Conservation (phyloP, 1,139 yeast genomes). For the Candida glucosophila region DNA sequence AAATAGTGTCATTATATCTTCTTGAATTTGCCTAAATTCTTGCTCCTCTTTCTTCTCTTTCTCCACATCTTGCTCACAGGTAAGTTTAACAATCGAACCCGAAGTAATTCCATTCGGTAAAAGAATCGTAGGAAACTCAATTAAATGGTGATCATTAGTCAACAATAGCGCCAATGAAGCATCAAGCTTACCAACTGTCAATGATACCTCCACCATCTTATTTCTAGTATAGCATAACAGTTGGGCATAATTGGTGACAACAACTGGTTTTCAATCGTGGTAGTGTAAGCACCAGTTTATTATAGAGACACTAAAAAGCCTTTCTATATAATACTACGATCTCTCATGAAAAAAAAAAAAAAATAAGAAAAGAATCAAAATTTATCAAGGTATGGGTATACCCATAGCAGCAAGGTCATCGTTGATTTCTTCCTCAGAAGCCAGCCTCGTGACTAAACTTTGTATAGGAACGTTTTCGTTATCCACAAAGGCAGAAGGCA, state of each 20-base stretch:
- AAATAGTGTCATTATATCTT: slow-evolving; percentile 61
- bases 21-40: slow-evolving; percentile 59
- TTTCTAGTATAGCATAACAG: background rate
- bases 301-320: too few species aligned
- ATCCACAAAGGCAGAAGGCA: too few species aligned
- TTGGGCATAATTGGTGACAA: background rate
- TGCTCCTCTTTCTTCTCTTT: slow-evolving; percentile 55
- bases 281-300: too few species aligned
- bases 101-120: slow-evolving; percentile 88
- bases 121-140: slow-evolving; percentile 90
- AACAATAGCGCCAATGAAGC: slow-evolving; percentile 87
- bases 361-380: background rate
- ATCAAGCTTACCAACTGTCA: slow-evolving; percentile 93
- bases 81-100: slow-evolving; percentile 86
- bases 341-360: background rate
- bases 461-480: too few species aligned
- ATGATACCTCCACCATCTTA: slow-evolving; percentile 72
- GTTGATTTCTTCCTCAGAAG: slow-evolving; percentile 53
- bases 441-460: slow-evolving; percentile 39
- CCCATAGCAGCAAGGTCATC: slow-evolving; percentile 53
- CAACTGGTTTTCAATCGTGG: too few species aligned
- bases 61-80: slow-evolving; percentile 71
- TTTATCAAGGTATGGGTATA: slow-evolving; percentile 13
- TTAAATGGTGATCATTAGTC: slow-evolving; percentile 88
- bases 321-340: too few species aligned